Evolutionary conservation across 2,329 filamentous ascomycete species (phyloP).

Genomic region (Xylariaceae sp.): DNA sequence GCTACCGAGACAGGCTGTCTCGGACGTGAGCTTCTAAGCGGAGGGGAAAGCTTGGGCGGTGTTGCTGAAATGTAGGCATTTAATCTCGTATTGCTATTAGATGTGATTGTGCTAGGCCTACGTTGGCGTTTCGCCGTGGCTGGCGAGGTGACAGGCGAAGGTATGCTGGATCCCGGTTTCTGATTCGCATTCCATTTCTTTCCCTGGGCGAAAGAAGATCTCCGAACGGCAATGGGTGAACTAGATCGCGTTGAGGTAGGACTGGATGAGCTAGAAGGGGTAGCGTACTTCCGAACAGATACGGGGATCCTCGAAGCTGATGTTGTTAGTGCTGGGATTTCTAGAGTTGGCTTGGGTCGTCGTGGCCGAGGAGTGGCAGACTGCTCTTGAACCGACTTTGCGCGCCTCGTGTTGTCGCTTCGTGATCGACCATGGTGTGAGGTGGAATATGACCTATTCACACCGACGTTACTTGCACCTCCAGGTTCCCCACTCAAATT

Average conservation of each 20-base stretch:
- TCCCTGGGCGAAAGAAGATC: slow-evolving; percentile 39
- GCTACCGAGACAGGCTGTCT: slow-evolving; percentile 71
- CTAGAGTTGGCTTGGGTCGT: slow-evolving; percentile 34
- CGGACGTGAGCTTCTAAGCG: slow-evolving; percentile 75
- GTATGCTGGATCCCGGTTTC: slow-evolving; percentile 39
- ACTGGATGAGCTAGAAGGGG: slow-evolving; percentile 43
- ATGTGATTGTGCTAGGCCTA: slow-evolving; percentile 38
- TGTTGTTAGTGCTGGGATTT: slow-evolving; percentile 29
- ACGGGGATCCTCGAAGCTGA: slow-evolving; percentile 41
- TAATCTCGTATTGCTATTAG: slow-evolving; percentile 54
- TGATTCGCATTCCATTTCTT: slow-evolving; percentile 35
- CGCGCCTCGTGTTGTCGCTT: slow-evolving; percentile 52
- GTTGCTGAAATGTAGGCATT: slow-evolving; percentile 70
- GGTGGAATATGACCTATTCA: slow-evolving; percentile 29
- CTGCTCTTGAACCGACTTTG: slow-evolving; percentile 30
- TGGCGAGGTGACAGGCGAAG: slow-evolving; percentile 33
- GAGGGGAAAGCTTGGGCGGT: slow-evolving; percentile 68
- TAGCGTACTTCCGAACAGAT: slow-evolving; percentile 42
- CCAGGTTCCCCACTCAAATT: slow-evolving; percentile 20
- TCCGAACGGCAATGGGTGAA: slow-evolving; percentile 47
- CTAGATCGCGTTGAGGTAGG: slow-evolving; percentile 50
- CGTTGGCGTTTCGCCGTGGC: slow-evolving; percentile 38
- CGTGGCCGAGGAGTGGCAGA: slow-evolving; percentile 31
- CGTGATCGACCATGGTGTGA: slow-evolving; percentile 48
- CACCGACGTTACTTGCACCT: slow-evolving; percentile 17